Conservation (phyloP, 805 yeast species). For the Saturnispora saitoi region DNA sequence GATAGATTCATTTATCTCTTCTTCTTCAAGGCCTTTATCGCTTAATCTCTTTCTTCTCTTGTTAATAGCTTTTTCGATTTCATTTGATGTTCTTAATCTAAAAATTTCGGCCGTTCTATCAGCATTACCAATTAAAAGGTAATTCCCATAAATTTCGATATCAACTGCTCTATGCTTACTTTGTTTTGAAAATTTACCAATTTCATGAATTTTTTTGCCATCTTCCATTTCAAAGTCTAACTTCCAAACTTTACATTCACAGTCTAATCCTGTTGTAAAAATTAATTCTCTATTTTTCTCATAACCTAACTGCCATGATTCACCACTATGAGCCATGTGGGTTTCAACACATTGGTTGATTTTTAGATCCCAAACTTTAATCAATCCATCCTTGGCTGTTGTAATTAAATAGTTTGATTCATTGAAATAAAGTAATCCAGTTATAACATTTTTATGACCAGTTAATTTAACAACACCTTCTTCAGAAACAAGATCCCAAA, state of each 20-base stretch:
- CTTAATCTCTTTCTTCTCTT: constrained; percentile 69
- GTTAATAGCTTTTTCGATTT: constrained; percentile 65
- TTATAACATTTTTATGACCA: constrained; percentile 85
- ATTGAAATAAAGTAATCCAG: constrained; percentile 53
- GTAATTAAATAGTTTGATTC: constrained; percentile 57
- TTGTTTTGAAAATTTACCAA: constrained; percentile 65
- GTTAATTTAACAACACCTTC: constrained; percentile 77
- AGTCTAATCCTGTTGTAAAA: constrained; percentile 71
- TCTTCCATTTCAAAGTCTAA: constrained; percentile 49
- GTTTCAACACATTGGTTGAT: constrained; percentile 89
- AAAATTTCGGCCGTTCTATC: constrained; percentile 78
- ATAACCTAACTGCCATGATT: constrained; percentile 79
- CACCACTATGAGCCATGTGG: constrained; percentile 87
- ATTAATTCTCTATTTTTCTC: constrained; percentile 30
- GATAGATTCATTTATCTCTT: constrained; percentile 46
- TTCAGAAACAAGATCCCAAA: constrained; percentile 95
- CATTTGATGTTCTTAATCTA: constrained; percentile 67
- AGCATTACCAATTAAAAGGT: constrained; percentile 65
- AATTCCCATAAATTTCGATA: constrained; percentile 36
- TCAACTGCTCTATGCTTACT: constrained; percentile 64
- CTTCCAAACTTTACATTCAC: constrained; percentile 78
- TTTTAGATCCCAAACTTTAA: constrained; percentile 89
- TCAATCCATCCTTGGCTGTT: constrained; percentile 80
- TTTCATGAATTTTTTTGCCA: constrained; percentile 32
- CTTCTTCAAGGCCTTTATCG: constrained; percentile 59